phyloP scores from a whole-genome alignment of 2,329 filamentous ascomycete species.

The Cordyceps farinosa region DNA sequence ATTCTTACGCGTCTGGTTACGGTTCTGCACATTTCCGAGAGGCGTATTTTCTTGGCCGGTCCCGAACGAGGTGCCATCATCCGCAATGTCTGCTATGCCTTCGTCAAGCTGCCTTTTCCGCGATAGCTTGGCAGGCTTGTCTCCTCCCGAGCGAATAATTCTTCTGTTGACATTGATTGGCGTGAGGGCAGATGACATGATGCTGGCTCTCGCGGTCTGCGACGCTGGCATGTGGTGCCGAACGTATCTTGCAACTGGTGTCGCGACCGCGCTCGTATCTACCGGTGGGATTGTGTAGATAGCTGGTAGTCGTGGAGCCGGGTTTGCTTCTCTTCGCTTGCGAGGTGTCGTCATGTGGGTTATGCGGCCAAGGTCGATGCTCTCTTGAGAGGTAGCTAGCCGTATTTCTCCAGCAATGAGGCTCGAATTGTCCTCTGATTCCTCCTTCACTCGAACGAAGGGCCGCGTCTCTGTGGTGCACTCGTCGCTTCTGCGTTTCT shows the following conservation, averaged over 20 bases:
- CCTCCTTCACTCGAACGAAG: constrained; percentile 40
- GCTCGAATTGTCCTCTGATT: constrained; percentile 31
- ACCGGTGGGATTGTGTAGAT: constrained; percentile 7
- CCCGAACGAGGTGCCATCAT: constrained; percentile 42
- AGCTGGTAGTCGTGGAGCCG: constrained; percentile 14
- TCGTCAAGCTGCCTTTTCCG: constrained; percentile 28
- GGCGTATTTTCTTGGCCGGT: constrained; percentile 9
- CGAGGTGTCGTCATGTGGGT: constrained; percentile 35
- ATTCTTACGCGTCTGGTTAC: constrained; percentile 22
- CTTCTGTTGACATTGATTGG: constrained; percentile 36
- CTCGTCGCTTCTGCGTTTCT: constrained; percentile 43
- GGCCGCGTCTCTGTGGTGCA: constrained; percentile 24
- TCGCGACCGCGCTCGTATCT: background rate
- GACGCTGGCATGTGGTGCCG: constrained; percentile 20
- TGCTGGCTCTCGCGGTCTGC: constrained; percentile 22
- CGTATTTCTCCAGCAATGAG: constrained; percentile 23
- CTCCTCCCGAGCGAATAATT: constrained; percentile 22
- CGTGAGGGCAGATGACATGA: constrained; percentile 32
- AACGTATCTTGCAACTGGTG: constrained; percentile 23
- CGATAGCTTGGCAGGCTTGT: constrained; percentile 21
- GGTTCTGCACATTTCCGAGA: constrained; percentile 10
- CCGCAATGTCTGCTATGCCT: constrained; percentile 44
- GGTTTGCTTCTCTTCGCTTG: constrained; percentile 31
- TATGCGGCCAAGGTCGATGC: constrained; percentile 51
- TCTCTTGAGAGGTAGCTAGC: constrained; percentile 44